Conservation (phyloP, 805 yeast species). For the Tetrapisispora nanseiensis region DNA sequence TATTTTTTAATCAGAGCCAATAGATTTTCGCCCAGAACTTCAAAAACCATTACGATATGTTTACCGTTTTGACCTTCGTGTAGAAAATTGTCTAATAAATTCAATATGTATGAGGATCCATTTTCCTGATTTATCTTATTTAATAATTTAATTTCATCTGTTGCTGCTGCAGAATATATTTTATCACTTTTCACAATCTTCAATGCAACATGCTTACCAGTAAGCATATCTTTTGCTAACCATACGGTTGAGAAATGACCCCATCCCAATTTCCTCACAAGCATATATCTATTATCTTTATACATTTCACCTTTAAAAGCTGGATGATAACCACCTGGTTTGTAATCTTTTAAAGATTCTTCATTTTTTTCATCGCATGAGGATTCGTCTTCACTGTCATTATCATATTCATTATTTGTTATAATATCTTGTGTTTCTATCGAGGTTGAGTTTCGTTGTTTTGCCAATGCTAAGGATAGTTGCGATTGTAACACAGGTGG, state of each 20-base stretch:
- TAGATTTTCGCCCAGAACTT: slow-evolving; percentile 89
- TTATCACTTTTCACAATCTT: slow-evolving; percentile 87
- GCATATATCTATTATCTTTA: slow-evolving; percentile 61
- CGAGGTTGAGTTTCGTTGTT: background rate
- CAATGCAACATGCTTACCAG: slow-evolving; percentile 75
- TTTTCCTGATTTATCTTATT: slow-evolving; percentile 49
- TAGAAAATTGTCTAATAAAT: slow-evolving; percentile 70
- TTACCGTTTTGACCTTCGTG: slow-evolving; percentile 86
- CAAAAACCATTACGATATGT: slow-evolving; percentile 95
- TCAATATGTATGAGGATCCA: slow-evolving; percentile 75
- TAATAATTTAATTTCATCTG: slow-evolving; percentile 81
- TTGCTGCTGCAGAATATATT: slow-evolving; percentile 87
- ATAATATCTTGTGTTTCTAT: background rate
- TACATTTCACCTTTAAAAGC: slow-evolving; percentile 80
- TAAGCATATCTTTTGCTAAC: slow-evolving; percentile 56
- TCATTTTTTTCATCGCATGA: slow-evolving; percentile 48
- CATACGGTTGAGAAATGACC: slow-evolving; percentile 96
- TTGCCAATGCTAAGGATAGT: background rate
- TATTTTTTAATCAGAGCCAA: slow-evolving; percentile 74
- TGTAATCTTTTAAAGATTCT: slow-evolving; percentile 78
- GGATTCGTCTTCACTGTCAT: slow-evolving; percentile 30
- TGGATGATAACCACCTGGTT: slow-evolving; percentile 93
- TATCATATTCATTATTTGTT: slow-evolving; percentile 14
- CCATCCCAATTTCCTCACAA: slow-evolving; percentile 94
- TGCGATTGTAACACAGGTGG: background rate